phyloP scores from a whole-genome alignment of 1,284 basidiomycete species.

The Phellopilus nigrolimitatus region DNA sequence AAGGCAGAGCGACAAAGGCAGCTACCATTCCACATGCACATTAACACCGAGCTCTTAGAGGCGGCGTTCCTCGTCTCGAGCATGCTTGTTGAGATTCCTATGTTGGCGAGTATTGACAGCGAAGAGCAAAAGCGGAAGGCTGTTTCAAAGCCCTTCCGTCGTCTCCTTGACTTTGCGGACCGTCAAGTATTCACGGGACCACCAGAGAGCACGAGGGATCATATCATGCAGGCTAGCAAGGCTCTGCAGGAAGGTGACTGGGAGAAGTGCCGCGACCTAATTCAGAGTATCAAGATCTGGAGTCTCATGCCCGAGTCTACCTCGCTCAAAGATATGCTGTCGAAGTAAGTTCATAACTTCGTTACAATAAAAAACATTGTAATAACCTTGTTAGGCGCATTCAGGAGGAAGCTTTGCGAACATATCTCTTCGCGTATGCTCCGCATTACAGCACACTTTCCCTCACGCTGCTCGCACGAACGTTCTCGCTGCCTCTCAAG shows the following conservation, averaged over 20 bases:
- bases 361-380: constrained; percentile 1
- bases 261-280: constrained; percentile 90
- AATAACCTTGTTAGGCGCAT: constrained; percentile 64
- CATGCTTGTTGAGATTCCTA: constrained; percentile 97
- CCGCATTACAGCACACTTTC: constrained; percentile 92
- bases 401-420: constrained; percentile 95
- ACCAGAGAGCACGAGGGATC: constrained; percentile 96
- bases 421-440: constrained; percentile 98
- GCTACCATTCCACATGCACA: constrained; percentile 99
- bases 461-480: constrained; percentile 79
- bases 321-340: constrained; percentile 92
- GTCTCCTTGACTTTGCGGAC: constrained; percentile 95
- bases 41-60: constrained; percentile 97
- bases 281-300: constrained; percentile 98
- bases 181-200: constrained; percentile 98
- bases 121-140: constrained; percentile 90
- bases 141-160: constrained; percentile 93
- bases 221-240: constrained; percentile 99
- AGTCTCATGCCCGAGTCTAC: constrained; percentile 87
- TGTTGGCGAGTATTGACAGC: constrained; percentile 90
- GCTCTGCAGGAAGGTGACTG: constrained; percentile 96
- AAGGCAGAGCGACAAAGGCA: constrained; percentile 94
- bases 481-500: constrained; percentile 79
- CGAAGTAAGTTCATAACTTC: constrained; percentile 54
- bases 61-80: constrained; percentile 97